A percentile compares a stretch with the other conserved stretches of the same genome.
These are phyloP conservation scores for Ceratocystis diversiconidia DNA, from an alignment of 2,329 filamentous ascomycete genomes.

Conservation along the genomic window DNA sequence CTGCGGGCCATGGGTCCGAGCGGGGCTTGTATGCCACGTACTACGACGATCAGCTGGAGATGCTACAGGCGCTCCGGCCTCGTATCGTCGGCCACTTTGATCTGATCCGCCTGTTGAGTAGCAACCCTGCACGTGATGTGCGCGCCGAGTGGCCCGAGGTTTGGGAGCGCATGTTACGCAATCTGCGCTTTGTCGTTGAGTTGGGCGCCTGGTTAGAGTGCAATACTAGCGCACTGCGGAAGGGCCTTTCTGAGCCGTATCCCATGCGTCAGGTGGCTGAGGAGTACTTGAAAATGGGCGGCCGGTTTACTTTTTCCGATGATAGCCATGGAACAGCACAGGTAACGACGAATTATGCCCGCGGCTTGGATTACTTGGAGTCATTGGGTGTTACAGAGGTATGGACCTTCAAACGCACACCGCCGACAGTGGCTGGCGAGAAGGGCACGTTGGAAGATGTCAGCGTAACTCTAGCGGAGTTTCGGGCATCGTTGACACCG, in stretches of 20 bases:
- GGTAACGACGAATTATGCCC: slow-evolving; percentile 69
- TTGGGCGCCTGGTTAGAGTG: slow-evolving; percentile 80
- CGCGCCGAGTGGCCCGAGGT: slow-evolving; percentile 41
- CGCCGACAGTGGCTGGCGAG: slow-evolving; percentile 21
- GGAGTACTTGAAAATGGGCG: slow-evolving; percentile 56
- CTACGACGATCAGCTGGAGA: slow-evolving; percentile 73
- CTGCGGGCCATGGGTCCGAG: slow-evolving; percentile 38
- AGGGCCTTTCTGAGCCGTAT: slow-evolving; percentile 84
- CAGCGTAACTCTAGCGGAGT: slow-evolving; percentile 30
- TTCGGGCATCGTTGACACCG: slow-evolving; percentile 24
- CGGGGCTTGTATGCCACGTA: slow-evolving; percentile 67
- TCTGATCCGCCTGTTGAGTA: slow-evolving; percentile 67
- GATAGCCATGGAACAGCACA: slow-evolving; percentile 86
- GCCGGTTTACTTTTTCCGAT: slow-evolving; percentile 81
- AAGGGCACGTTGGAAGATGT: slow-evolving; percentile 31
- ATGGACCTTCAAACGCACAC: slow-evolving; percentile 37
- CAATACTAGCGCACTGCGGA: slow-evolving; percentile 75
- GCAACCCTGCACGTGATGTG: slow-evolving; percentile 49
- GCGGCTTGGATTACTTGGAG: slow-evolving; percentile 55
- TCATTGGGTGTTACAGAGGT: slow-evolving; percentile 50
- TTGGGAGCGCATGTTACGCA: slow-evolving; percentile 61
- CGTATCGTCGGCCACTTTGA: slow-evolving; percentile 88
- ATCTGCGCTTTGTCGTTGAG: slow-evolving; percentile 52
- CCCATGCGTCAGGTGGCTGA: slow-evolving; percentile 65
- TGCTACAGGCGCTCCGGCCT: slow-evolving; percentile 59